These are phyloP conservation scores for Phtheirospermum japonicum DNA, from an alignment of 257 asterid species.

Conservation along the genomic window DNA sequence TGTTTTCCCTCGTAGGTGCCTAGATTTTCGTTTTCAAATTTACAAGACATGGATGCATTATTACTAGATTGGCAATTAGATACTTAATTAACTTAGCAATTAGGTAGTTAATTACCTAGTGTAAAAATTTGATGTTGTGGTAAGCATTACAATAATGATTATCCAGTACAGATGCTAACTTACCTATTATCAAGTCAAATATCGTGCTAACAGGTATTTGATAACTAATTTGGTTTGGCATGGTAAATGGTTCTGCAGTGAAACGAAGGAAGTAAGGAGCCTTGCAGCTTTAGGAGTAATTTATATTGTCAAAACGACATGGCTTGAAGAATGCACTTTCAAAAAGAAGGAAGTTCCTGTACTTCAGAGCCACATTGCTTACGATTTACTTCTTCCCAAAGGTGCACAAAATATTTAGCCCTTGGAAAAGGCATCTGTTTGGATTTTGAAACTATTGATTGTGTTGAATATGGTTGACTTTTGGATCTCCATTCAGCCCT, in stretches of 20 bases:
- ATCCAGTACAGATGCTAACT: too few relatives aligned
- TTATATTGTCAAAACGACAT: slow-evolving; percentile 61
- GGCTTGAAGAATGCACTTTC: slow-evolving; percentile 87
- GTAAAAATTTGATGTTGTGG: too few relatives aligned
- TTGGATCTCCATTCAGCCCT: slow-evolving; percentile 22
- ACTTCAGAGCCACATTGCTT: slow-evolving; percentile 70
- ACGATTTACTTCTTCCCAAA: slow-evolving; percentile 85
- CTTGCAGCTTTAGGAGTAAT: slow-evolving; percentile 80
- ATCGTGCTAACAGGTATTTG: too few relatives aligned
- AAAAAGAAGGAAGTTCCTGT: slow-evolving; percentile 80
- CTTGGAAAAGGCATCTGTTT: slow-evolving; percentile 22
- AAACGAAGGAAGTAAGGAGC: slow-evolving; percentile 71
- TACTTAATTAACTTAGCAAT: slow-evolving; percentile 23
- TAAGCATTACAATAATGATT: too few relatives aligned
- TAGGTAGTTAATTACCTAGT: too few relatives aligned
- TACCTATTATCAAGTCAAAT: too few relatives aligned
- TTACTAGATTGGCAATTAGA: slow-evolving; percentile 15
- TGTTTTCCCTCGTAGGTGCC: slow-evolving; percentile 1
- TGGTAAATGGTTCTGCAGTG: slow-evolving; percentile 58
- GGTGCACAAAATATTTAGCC: slow-evolving; percentile 39
- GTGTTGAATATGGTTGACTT: slow-evolving; percentile 20
- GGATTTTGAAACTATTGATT: slow-evolving; percentile 19
- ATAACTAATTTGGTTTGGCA: too few relatives aligned
- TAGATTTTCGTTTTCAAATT: slow-evolving; percentile 15
- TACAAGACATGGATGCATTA: slow-evolving; percentile 3